These are phyloP conservation scores for Celoporthe dispersa DNA, from an alignment of 2,329 filamentous ascomycete genomes.

Conservation along the genomic window DNA sequence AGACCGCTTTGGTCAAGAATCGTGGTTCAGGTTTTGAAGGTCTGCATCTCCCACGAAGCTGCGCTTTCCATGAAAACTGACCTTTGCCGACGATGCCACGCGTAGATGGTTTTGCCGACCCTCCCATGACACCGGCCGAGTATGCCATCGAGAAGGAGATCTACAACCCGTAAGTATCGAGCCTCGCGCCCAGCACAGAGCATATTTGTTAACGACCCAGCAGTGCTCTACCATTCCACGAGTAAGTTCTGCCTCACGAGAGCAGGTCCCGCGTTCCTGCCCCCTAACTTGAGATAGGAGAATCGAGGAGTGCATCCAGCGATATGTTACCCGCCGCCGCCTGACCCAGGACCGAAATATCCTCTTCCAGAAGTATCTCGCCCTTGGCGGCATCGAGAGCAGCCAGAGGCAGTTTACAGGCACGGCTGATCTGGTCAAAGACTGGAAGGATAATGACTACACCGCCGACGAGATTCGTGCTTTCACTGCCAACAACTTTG, in stretches of 20 bases:
- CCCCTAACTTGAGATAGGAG: conserved; percentile 55
- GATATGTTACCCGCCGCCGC: conserved; percentile 77
- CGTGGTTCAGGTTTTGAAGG: conserved; percentile 73
- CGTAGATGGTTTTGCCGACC: conserved; percentile 75
- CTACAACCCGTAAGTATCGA: conserved; percentile 64
- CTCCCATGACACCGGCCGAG: conserved; percentile 74
- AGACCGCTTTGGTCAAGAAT: conserved; percentile 47
- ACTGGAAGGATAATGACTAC: conserved; percentile 52
- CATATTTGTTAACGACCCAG: conserved; percentile 31
- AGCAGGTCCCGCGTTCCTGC: conserved; percentile 14
- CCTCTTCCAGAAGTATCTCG: conserved; percentile 80
- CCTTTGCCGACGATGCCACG: conserved; percentile 8
- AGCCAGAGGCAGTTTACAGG: conserved; percentile 62
- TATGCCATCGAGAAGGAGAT: conserved; percentile 66
- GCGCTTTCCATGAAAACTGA: background rate
- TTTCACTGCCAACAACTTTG: conserved; percentile 66
- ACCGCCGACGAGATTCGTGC: conserved; percentile 64
- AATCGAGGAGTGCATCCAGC: conserved; percentile 83
- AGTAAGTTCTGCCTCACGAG: conserved; percentile 46
- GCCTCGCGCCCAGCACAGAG: background rate
- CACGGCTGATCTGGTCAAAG: conserved; percentile 44
- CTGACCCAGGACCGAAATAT: conserved; percentile 65
- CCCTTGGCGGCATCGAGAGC: conserved; percentile 78
- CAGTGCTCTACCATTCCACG: conserved; percentile 58
- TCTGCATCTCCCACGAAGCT: conserved; percentile 35